A percentile compares a stretch with the other conserved stretches of the same genome.
These are phyloP conservation scores for Citrus medica DNA, from an alignment of 345 rosid genomes.

Conservation along the genomic window DNA sequence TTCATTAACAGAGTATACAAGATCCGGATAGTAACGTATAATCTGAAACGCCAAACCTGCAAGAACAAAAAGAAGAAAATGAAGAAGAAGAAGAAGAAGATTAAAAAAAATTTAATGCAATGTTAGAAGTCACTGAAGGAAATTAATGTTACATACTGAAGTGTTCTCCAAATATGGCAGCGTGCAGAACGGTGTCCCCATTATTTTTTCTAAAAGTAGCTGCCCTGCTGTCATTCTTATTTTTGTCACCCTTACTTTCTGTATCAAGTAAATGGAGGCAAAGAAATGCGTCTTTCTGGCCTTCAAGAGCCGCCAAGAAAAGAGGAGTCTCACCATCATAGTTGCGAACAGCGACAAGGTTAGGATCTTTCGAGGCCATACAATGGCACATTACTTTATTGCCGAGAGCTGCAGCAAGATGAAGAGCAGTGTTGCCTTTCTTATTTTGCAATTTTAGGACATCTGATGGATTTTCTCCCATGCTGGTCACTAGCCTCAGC, in stretches of 20 bases:
- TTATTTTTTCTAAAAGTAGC: background rate
- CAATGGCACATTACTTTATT: slow-evolving; percentile 23
- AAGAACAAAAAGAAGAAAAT: background rate
- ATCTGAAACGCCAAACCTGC: slow-evolving; percentile 11
- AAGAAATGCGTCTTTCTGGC: slow-evolving; percentile 33
- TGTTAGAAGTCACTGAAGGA: background rate
- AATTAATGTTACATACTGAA: background rate
- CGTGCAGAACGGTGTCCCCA: slow-evolving; percentile 31
- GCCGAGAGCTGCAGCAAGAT: slow-evolving; percentile 37
- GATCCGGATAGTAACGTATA: background rate
- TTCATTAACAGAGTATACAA: background rate
- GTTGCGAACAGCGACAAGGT: slow-evolving; percentile 21
- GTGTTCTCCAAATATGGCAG: slow-evolving; percentile 19
- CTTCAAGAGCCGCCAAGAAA: slow-evolving; percentile 34
- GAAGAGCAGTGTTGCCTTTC: slow-evolving; percentile 33
- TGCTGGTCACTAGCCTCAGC: slow-evolving; percentile 8
- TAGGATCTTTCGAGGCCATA: slow-evolving; percentile 7
- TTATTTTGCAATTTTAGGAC: slow-evolving; percentile 14
- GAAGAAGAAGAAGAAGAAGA: background rate
- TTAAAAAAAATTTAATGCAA: background rate
- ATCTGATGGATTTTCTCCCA: background rate
- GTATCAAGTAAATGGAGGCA: slow-evolving; percentile 9
- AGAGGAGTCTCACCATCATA: slow-evolving; percentile 35
- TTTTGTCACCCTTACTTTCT: background rate
- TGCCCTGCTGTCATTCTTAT: background rate